These are phyloP conservation scores for Sclerotinia borealis DNA, from an alignment of 2,329 filamentous ascomycete species.

Conservation along the genomic window DNA sequence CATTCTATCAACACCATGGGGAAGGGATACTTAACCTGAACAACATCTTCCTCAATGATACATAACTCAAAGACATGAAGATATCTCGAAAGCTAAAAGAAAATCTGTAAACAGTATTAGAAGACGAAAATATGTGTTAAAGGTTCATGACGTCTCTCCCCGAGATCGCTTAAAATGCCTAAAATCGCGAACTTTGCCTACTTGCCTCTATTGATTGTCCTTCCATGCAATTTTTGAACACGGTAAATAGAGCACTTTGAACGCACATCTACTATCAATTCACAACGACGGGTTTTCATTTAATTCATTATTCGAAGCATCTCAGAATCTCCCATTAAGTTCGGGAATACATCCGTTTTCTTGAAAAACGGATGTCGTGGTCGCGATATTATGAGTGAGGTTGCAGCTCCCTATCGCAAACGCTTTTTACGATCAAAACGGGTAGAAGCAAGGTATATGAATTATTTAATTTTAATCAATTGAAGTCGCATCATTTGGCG, in stretches of 20 bases:
- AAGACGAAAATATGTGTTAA: neutral
- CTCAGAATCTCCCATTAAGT: slow-evolving; percentile 34
- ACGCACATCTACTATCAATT: slow-evolving; percentile 17
- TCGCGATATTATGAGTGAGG: slow-evolving; percentile 65
- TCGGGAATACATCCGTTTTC: slow-evolving; percentile 49
- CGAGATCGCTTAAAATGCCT: slow-evolving; percentile 4
- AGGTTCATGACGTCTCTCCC: neutral
- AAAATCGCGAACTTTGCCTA: slow-evolving; percentile 1
- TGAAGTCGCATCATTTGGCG: slow-evolving; percentile 23
- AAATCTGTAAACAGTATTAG: neutral
- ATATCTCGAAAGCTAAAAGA: neutral
- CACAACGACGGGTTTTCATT: slow-evolving; percentile 26
- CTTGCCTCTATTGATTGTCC: slow-evolving; percentile 4
- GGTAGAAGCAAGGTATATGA: slow-evolving; percentile 54
- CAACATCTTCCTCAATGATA: neutral
- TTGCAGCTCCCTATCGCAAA: slow-evolving; percentile 59
- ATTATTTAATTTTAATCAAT: slow-evolving; percentile 14
- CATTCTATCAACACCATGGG: neutral
- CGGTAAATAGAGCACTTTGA: slow-evolving; percentile 20
- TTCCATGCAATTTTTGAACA: slow-evolving; percentile 11
- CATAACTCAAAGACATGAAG: neutral
- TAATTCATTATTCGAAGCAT: slow-evolving; percentile 23
- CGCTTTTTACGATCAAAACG: slow-evolving; percentile 61
- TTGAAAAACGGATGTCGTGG: slow-evolving; percentile 63
- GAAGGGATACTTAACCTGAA: neutral